A percentile compares a stretch with the other conserved stretches of the same genome.
These are phyloP conservation scores for Solanum okadae DNA, from an alignment of 257 asterid species.

Conservation along the genomic window DNA sequence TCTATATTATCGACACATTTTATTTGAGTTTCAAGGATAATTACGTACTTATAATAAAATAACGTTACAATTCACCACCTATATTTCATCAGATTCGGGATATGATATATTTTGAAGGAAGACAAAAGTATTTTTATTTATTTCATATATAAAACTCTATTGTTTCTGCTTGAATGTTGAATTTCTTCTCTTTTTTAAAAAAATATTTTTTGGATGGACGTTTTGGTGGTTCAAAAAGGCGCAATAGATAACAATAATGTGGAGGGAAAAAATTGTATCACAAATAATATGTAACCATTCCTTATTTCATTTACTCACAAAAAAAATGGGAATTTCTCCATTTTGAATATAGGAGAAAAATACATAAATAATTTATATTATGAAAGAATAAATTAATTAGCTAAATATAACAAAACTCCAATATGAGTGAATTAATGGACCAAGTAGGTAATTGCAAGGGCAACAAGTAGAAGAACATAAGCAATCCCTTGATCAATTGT, in stretches of 20 bases:
- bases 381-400: not conserved
- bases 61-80: not conserved
- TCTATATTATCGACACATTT: not conserved
- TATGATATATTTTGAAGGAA: not conserved
- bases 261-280: not conserved
- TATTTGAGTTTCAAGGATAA: not conserved
- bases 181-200: not conserved
- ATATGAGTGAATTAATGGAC: slow-evolving; percentile 20
- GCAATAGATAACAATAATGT: not conserved
- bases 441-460: slow-evolving; percentile 55
- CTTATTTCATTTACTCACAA: not conserved
- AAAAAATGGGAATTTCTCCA: not conserved
- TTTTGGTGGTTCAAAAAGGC: not conserved
- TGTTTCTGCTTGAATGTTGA: not conserved
- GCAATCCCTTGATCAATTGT: slow-evolving; percentile 72
- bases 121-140: not conserved
- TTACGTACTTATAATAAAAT: not conserved
- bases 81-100: not conserved
- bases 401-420: not conserved
- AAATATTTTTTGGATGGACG: not conserved
- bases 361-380: slow-evolving; percentile 7
- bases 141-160: not conserved
- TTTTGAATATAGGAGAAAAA: not conserved
- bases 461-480: slow-evolving; percentile 38
- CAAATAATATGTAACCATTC: not conserved